Percentiles rank a stretch among this genome's conserved stretches.
These are phyloP conservation scores for Aspergillus phoenicis DNA, from an alignment of 2,329 filamentous ascomycete genomes.

Conservation along the genomic window DNA sequence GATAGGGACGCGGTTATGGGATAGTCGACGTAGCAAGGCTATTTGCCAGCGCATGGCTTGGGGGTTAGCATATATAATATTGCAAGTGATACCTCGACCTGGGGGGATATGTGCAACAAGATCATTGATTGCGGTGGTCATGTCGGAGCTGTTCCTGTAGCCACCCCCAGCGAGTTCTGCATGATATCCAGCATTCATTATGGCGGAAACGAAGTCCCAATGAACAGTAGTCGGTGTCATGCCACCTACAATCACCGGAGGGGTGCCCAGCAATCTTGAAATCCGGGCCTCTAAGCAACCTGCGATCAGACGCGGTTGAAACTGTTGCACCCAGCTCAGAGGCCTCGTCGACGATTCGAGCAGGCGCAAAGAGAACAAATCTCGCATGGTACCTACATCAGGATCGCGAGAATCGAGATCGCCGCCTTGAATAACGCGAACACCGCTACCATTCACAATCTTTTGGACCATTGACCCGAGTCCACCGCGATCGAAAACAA, in stretches of 20 bases:
- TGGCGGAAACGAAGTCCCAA: conserved; percentile 64
- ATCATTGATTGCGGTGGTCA: conserved; percentile 50
- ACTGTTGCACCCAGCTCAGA: conserved; percentile 91
- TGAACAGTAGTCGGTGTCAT: conserved; percentile 91
- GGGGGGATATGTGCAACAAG: conserved; percentile 68
- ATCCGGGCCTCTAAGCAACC: conserved; percentile 97
- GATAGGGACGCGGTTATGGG: conserved; percentile 79
- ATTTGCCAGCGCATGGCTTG: conserved; percentile 58
- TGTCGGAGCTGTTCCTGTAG: conserved; percentile 50
- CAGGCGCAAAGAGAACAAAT: conserved; percentile 17
- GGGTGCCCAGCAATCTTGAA: conserved; percentile 80
- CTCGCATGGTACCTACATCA: conserved; percentile 20
- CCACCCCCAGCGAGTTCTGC: conserved; percentile 55
- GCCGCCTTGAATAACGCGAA: conserved; percentile 19
- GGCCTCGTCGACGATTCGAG: conserved; percentile 68
- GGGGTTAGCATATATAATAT: conserved; percentile 58
- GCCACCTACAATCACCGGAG: conserved; percentile 86
- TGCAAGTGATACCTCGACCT: conserved; percentile 56
- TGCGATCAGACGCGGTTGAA: conserved; percentile 79
- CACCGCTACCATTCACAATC: conserved; percentile 18
- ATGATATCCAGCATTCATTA: conserved; percentile 54
- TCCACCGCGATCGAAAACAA: conserved; percentile 24
- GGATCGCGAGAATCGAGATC: conserved; percentile 21
- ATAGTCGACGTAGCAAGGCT: conserved; percentile 54
- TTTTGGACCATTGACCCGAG: conserved; percentile 18